phyloP scores from a whole-genome alignment of 371 early-diverging fungal genomes.

The Rhizopus stolonifer region DNA sequence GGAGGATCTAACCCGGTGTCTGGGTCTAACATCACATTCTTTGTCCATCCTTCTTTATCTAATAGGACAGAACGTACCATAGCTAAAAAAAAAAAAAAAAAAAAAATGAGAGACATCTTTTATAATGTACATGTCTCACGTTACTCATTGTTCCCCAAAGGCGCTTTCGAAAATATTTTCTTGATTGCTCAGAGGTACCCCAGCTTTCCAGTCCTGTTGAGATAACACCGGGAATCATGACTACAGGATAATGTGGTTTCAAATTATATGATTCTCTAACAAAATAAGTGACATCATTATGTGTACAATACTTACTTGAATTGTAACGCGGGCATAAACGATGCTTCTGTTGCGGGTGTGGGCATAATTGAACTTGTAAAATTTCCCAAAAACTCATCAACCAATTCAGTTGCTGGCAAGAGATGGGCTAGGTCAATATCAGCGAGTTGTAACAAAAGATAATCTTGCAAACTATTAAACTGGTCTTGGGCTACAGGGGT shows the following conservation, averaged over 20 bases:
- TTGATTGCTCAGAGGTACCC: conserved; percentile 75
- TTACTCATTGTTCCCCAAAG: conserved; percentile 89
- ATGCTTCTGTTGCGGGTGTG: conserved; percentile 42
- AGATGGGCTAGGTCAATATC: conserved; percentile 67
- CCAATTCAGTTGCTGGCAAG: conserved; percentile 66
- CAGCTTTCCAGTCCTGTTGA: conserved; percentile 91
- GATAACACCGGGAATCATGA: conserved; percentile 91
- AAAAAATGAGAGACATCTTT: no score
- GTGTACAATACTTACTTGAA: conserved; percentile 29
- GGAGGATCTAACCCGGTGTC: conserved; percentile 88
- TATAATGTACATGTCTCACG: conserved; percentile 11
- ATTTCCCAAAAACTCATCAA: conserved; percentile 71
- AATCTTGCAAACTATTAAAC: conserved; percentile 40
- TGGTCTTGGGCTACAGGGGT: conserved; percentile 43
- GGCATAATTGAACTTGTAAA: conserved; percentile 58
- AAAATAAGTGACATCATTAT: neutral
- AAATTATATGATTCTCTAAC: conserved; percentile 33
- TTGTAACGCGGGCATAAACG: conserved; percentile 50
- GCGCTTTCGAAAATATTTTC: conserved; percentile 83
- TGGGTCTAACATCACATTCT: conserved; percentile 81
- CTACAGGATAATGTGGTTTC: conserved; percentile 69
- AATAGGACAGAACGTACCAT: conserved; percentile 81
- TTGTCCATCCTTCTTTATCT: conserved; percentile 86
- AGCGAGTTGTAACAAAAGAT: conserved; percentile 38
- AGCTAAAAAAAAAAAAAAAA: no score